Percentiles rank a stretch among this genome's conserved stretches.
Conservation (phyloP, 805 yeast species). For the Schizosaccharomyces lindneri region DNA sequence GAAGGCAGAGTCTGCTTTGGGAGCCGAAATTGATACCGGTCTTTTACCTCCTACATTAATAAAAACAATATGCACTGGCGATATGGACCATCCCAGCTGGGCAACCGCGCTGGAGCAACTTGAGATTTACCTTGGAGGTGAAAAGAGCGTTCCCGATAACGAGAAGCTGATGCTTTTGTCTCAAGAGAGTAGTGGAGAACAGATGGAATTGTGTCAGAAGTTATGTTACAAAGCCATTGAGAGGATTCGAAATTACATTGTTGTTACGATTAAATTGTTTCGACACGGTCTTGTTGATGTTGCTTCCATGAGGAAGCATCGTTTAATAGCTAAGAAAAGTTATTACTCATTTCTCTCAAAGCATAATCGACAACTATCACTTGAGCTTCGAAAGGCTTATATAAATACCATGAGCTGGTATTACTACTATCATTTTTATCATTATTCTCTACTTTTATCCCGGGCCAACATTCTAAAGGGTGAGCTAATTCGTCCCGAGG, state of each 20-base stretch:
- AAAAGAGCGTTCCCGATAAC: not conserved
- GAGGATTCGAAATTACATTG: slow-evolving; percentile 45
- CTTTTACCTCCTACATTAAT: not conserved
- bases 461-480: slow-evolving; percentile 27
- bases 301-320: slow-evolving; percentile 43
- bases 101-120: not conserved
- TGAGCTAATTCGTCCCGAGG: not conserved
- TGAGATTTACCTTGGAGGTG: not conserved
- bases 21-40: not conserved
- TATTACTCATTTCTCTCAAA: slow-evolving; percentile 30
- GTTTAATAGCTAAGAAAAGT: slow-evolving; percentile 34
- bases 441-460: slow-evolving; percentile 50
- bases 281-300: slow-evolving; percentile 44
- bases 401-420: slow-evolving; percentile 83
- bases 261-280: slow-evolving; percentile 38
- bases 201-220: not conserved
- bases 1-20: not conserved
- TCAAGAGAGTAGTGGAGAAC: not conserved
- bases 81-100: slow-evolving; percentile 39
- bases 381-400: slow-evolving; percentile 57
- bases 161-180: not conserved
- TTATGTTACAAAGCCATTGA: slow-evolving; percentile 43
- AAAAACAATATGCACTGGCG: not conserved
- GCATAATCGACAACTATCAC: slow-evolving; percentile 37
- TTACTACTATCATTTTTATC: slow-evolving; percentile 50